Percentiles rank a stretch among this genome's conserved stretches.
Conservation (phyloP, 2,329 filamentous ascomycete genomes). For the Neobulgaria alba region DNA sequence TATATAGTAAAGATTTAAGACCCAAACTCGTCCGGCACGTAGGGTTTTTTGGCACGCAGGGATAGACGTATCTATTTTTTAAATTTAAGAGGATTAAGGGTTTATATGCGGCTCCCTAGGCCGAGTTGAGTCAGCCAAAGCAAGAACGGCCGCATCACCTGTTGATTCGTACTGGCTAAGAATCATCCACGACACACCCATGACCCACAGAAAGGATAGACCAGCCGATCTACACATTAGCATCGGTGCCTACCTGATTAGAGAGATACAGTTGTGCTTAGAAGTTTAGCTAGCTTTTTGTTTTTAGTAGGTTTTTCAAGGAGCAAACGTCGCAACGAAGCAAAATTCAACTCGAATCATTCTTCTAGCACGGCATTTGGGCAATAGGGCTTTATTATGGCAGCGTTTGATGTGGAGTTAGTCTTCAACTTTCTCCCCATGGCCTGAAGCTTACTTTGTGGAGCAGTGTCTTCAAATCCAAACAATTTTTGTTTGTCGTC, state of each 20-base stretch:
- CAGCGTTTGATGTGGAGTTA: slow-evolving; percentile 3
- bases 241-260: background rate
- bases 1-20: no score
- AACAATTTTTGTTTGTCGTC: slow-evolving; percentile 14
- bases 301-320: background rate
- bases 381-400: slow-evolving; percentile 5
- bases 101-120: no score
- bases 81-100: no score
- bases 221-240: background rate
- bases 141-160: no score
- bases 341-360: background rate
- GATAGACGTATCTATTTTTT: no score
- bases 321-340: background rate
- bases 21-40: no score
- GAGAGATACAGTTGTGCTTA: background rate
- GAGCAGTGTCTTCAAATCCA: background rate
- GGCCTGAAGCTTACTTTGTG: slow-evolving; percentile 5
- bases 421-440: slow-evolving; percentile 3
- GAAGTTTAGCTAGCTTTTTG: background rate
- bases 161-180: no score
- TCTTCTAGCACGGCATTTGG: no score
- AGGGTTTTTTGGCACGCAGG: no score
- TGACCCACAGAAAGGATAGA: background rate
- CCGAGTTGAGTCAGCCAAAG: no score
- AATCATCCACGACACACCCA: background rate